Base-by-base conservation (phyloP, 2,329 filamentous ascomycete genomes). In the Fusarium tupiense region DNA sequence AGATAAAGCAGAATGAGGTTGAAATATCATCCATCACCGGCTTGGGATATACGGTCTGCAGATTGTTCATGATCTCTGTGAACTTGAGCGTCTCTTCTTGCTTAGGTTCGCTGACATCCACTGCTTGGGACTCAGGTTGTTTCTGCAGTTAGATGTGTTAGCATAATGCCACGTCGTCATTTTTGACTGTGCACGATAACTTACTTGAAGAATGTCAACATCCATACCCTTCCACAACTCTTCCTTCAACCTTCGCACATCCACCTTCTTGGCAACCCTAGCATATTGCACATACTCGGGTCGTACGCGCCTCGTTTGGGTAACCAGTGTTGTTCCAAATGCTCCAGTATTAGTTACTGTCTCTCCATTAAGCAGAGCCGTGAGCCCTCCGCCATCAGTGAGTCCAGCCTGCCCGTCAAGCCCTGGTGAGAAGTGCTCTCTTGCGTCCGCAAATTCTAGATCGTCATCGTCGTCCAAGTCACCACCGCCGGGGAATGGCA, bases 1-100 rank as follows among this genome's bases (percentile, higher is more conserved):
- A 97, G 79, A 99, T 99, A 84, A 98, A 99, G 82, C 96, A 97
- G 83, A 86, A 92, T 72, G 90, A 97, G 0, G 96, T 99, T 41
- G 95, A 98, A 79, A 99, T 98, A 83, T 99, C 96, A 69, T 93
- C 91, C 91, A 99, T 94, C 69, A 91, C 90, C 76, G 93, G 88
- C 82, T 94, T 93, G 17, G 95, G 92, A 80, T 99, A 99, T 13
- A 98, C 94, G 9, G 88, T 84, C 81, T 97, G 93, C 53, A 99
- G 85, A 71, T 92, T 92, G 81, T 97, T 97, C 91, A 99, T 97
- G 68, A 99, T 91, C 26, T 92, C 87, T 1, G 95, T 98, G 83
- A 99, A 99, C 78, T 93, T 95, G 74, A 98, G 88, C 8, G 83
- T 87, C 82, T 89, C 87, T 41, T 87, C 83, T 54, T 47, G 75